Conservation (phyloP, 495 filamentous ascomycete species). For the Aspergillus indologenus region DNA sequence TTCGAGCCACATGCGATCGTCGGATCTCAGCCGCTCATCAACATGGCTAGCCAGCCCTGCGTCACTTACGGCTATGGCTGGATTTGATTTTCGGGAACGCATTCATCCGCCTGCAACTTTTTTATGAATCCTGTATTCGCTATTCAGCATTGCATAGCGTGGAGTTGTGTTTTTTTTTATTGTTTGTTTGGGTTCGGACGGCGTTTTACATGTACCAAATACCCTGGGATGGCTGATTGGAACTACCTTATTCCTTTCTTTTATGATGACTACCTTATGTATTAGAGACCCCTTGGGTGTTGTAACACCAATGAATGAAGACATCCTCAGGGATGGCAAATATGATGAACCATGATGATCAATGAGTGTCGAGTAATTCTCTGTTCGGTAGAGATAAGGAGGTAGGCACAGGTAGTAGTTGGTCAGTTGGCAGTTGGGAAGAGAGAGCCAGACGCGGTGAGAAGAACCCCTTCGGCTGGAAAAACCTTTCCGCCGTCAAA, state of each 20-base stretch:
- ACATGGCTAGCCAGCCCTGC: conserved; percentile 31
- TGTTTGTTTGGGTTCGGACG: conserved; percentile 15
- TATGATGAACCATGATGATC: neutral
- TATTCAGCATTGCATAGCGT: conserved; percentile 35
- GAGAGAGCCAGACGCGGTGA: neutral
- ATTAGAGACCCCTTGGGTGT: conserved; percentile 8
- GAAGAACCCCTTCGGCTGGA: conserved; percentile 16
- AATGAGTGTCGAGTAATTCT: neutral
- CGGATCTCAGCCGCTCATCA: conserved; percentile 28
- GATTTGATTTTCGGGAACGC: conserved; percentile 28
- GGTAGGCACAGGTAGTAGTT: too few relatives aligned
- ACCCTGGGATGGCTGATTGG: conserved; percentile 30
- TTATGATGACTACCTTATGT: conserved; percentile 6
- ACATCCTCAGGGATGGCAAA: neutral
- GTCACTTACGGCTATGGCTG: conserved; percentile 44
- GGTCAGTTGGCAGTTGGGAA: neutral
- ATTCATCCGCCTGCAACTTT: conserved; percentile 13
- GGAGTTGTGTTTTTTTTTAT: too few relatives aligned
- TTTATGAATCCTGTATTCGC: conserved; percentile 13
- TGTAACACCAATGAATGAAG: neutral
- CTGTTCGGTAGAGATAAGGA: neutral
- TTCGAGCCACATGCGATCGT: conserved; percentile 30
- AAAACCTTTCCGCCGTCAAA: conserved; percentile 20
- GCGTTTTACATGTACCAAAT: conserved; percentile 28
- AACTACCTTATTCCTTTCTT: conserved; percentile 1